These are phyloP conservation scores for Calonectria ilicicola DNA, from an alignment of 2,329 filamentous ascomycete species.

Conservation along the genomic window DNA sequence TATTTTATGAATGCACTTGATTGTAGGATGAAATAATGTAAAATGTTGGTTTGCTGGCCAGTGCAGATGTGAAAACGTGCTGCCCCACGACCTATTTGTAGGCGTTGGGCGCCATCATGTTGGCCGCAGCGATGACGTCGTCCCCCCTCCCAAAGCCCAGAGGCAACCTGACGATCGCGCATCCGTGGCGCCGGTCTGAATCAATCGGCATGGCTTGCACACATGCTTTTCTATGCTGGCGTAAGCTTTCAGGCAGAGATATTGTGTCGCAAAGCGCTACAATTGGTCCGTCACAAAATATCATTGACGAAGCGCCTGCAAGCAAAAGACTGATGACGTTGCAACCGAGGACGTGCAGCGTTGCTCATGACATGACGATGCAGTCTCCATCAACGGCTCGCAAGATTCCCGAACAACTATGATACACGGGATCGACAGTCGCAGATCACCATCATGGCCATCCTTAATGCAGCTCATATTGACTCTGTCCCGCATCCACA, in stretches of 20 bases:
- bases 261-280: neutral
- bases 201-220: conserved; percentile 7
- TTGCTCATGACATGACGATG: conserved; percentile 1
- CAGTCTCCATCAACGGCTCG: neutral
- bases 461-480: neutral
- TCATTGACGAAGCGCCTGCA: conserved; percentile 5
- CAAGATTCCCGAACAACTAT: neutral
- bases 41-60: conserved; percentile 14
- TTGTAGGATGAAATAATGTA: neutral
- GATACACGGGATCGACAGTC: neutral
- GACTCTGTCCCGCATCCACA: neutral
- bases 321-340: conserved; percentile 10
- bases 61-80: conserved; percentile 13
- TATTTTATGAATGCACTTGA: conserved; percentile 6
- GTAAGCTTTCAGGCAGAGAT: conserved; percentile 13
- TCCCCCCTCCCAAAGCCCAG: conserved; percentile 24
- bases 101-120: conserved; percentile 24
- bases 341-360: conserved; percentile 1
- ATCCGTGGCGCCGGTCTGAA: conserved; percentile 30
- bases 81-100: conserved; percentile 39
- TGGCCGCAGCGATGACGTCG: conserved; percentile 41
- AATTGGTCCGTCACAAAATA: conserved; percentile 7
- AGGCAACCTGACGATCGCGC: conserved; percentile 36
- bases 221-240: neutral
- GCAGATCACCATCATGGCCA: neutral